phyloP scores from a whole-genome alignment of 768 basidiomycete genomes.

The Dictyophora rubrovolvata region DNA sequence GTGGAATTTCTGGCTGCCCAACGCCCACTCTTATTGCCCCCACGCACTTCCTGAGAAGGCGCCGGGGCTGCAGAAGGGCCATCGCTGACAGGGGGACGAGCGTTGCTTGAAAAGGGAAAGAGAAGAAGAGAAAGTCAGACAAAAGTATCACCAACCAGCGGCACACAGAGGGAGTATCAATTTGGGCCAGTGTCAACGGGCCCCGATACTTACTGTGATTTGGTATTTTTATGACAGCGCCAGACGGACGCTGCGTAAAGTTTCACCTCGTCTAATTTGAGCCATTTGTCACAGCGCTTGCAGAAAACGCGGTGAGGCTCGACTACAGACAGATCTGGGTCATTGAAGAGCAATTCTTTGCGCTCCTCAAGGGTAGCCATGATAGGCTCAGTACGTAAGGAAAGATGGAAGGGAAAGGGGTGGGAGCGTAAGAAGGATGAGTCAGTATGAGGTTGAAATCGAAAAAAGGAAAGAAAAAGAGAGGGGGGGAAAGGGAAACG shows the following conservation, averaged over 20 bases:
- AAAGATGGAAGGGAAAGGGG: background rate
- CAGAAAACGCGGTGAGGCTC: conserved; percentile 34
- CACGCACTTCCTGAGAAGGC: background rate
- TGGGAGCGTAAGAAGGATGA: background rate
- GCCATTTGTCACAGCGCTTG: conserved; percentile 9
- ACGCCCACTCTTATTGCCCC: background rate
- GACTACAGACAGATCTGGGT: conserved; percentile 71
- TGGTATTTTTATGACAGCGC: conserved; percentile 8
- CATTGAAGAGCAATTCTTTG: conserved; percentile 54
- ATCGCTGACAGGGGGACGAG: background rate
- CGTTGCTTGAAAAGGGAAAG: background rate
- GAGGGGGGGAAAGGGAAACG: background rate
- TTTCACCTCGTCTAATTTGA: conserved; percentile 31
- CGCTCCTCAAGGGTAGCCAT: conserved; percentile 31
- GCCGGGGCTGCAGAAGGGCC: background rate
- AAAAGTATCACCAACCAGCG: too few relatives aligned
- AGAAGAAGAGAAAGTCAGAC: background rate
- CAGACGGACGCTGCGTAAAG: conserved; percentile 9
- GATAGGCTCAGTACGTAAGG: background rate
- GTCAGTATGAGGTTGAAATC: background rate
- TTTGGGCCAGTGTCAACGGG: too few relatives aligned
- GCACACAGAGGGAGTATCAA: too few relatives aligned
- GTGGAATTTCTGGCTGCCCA: background rate
- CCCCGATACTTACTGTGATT: conserved; percentile 5
- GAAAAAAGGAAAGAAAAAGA: background rate